Conservation (phyloP, 2,329 filamentous ascomycete species). For the Cytospora piceae region DNA sequence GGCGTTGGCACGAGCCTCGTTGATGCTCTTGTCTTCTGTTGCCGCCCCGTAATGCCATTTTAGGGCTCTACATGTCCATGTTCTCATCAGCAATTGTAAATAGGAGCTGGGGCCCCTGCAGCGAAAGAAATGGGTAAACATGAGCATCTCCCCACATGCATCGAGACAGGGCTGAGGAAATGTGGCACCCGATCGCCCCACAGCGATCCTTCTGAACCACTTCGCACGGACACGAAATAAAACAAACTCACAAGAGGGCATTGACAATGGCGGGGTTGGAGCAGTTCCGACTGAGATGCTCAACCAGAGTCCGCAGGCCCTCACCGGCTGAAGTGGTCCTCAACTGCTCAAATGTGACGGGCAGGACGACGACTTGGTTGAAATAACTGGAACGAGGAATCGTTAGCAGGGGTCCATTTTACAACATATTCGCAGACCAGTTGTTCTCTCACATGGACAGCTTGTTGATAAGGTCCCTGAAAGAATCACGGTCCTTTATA, state of each 20-base stretch:
- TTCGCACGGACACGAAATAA: conserved; percentile 5
- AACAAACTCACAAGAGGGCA: conserved; percentile 67
- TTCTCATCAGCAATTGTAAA: conserved; percentile 14
- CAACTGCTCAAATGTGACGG: conserved; percentile 74
- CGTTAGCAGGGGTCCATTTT: not conserved
- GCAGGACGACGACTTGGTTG: conserved; percentile 63
- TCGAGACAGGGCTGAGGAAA: not conserved
- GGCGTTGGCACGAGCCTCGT: conserved; percentile 70
- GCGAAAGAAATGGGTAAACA: not conserved
- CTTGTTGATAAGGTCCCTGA: conserved; percentile 68
- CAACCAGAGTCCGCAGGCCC: conserved; percentile 61
- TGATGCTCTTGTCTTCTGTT: conserved; percentile 66
- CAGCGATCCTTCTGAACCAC: not conserved
- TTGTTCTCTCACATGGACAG: conserved; percentile 57
- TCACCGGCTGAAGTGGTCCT: conserved; percentile 67
- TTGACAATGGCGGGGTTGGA: conserved; percentile 73
- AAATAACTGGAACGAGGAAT: conserved; percentile 55
- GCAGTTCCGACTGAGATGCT: conserved; percentile 64
- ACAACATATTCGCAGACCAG: not conserved
- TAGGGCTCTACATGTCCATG: conserved; percentile 58
- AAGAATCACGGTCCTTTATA: conserved; percentile 61
- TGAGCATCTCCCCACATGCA: not conserved
- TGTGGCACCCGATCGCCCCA: conserved; percentile 6
- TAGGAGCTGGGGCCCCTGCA: not conserved
- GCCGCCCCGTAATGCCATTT: conserved; percentile 74